Evolutionary conservation across 1,139 yeast species (phyloP).

Genomic region (Candida tetrigidarum): DNA sequence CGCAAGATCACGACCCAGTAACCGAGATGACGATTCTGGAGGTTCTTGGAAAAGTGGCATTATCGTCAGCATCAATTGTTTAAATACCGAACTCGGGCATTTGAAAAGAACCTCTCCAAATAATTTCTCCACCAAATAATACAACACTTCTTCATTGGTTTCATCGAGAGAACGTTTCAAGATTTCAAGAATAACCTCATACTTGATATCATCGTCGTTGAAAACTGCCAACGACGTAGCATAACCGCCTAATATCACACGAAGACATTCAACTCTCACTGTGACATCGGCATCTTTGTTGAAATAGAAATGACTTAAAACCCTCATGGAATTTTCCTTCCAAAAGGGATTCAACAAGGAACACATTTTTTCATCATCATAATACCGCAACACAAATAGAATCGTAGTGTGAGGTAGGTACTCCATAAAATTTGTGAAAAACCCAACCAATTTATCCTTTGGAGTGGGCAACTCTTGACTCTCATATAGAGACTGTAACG

Average conservation of each 20-base stretch:
- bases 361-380: slow-evolving; percentile 55
- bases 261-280: slow-evolving; percentile 45
- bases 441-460: slow-evolving; percentile 44
- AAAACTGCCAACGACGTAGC: slow-evolving; percentile 36
- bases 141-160: slow-evolving; percentile 37
- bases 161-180: slow-evolving; percentile 31
- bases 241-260: slow-evolving; percentile 47
- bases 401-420: slow-evolving; percentile 41
- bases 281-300: slow-evolving; percentile 24
- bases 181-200: slow-evolving; percentile 35
- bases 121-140: slow-evolving; percentile 34
- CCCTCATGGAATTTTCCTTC: slow-evolving; percentile 49
- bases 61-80: slow-evolving; percentile 20
- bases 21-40: slow-evolving; percentile 2
- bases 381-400: slow-evolving; percentile 48
- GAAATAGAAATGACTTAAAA: slow-evolving; percentile 52
- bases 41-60: slow-evolving; percentile 17
- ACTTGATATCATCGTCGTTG: slow-evolving; percentile 26
- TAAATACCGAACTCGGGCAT: slow-evolving; percentile 28
- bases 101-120: slow-evolving; percentile 30
- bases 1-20: slow-evolving; percentile 3
- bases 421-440: slow-evolving; percentile 44
- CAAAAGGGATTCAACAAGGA: slow-evolving; percentile 58
- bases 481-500: slow-evolving; percentile 38
- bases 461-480: slow-evolving; percentile 48